Conservation (phyloP, 208 protist species). For the Acanthamoeba culbertsoni region DNA sequence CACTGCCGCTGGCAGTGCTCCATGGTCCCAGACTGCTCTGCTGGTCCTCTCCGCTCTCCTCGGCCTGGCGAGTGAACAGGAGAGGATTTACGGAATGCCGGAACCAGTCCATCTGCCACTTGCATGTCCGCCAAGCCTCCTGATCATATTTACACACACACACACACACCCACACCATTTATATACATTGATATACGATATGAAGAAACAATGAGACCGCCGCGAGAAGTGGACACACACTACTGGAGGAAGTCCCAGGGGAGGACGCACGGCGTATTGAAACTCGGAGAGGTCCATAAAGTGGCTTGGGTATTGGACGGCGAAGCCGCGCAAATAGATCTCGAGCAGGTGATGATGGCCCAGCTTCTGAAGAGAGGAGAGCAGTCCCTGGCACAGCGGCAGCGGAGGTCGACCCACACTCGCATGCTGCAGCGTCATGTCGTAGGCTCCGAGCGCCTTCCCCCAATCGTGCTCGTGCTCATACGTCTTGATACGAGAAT, state of each 20-base stretch:
- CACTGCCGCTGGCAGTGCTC: too few species aligned
- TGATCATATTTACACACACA: background rate
- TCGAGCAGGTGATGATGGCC: conserved; percentile 57
- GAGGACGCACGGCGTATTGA: conserved; percentile 45
- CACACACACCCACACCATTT: background rate
- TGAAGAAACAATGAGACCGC: background rate
- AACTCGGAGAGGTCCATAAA: conserved; percentile 59
- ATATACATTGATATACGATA: too few species aligned
- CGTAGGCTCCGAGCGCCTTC: conserved; percentile 54
- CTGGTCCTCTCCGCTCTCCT: background rate
- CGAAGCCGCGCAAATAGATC: conserved; percentile 54
- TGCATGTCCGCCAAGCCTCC: conserved; percentile 62
- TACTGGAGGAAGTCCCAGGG: background rate
- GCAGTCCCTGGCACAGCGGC: conserved; percentile 30
- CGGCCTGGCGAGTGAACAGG: background rate
- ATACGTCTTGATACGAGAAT: conserved; percentile 57
- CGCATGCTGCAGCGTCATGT: conserved; percentile 42
- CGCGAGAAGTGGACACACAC: background rate
- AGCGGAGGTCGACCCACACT: background rate
- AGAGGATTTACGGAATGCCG: conserved; percentile 9
- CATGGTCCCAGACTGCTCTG: background rate
- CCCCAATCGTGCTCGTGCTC: conserved; percentile 61
- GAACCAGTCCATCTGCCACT: conserved; percentile 61
- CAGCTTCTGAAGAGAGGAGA: conserved; percentile 50
- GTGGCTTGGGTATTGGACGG: background rate